These are phyloP conservation scores for Eimeria sp. DNA, from an alignment of 169 alveolate species.

Conservation along the genomic window DNA sequence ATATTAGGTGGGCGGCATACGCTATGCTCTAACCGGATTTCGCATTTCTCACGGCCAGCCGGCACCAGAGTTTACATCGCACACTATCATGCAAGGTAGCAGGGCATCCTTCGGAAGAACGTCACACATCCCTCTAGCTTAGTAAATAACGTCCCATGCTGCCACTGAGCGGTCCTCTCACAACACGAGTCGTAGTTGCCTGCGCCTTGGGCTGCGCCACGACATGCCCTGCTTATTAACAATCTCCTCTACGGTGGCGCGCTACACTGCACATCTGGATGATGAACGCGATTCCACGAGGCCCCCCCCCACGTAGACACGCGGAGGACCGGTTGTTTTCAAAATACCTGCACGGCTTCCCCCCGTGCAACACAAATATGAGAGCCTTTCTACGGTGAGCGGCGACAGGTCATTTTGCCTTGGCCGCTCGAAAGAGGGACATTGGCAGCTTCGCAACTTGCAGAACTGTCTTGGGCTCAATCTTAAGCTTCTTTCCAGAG, in stretches of 20 bases:
- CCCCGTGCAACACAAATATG: slow-evolving; percentile 62
- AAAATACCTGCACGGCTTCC: slow-evolving; percentile 47
- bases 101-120: not conserved
- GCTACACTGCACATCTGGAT: slow-evolving; percentile 44
- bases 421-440: slow-evolving; percentile 83
- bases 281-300: slow-evolving; percentile 46
- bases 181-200: slow-evolving; percentile 11
- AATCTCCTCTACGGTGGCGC: slow-evolving; percentile 61
- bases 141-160: not conserved
- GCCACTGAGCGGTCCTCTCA: slow-evolving; percentile 2
- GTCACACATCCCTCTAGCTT: slow-evolving; percentile 10
- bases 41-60: slow-evolving; percentile 24
- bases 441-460: slow-evolving; percentile 84
- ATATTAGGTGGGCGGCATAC: slow-evolving; percentile 23
- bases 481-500: slow-evolving; percentile 80
- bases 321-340: slow-evolving; percentile 59
- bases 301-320: slow-evolving; percentile 30
- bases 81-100: slow-evolving; percentile 15
- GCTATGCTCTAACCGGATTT: slow-evolving; percentile 6
- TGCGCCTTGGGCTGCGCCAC: slow-evolving; percentile 12
- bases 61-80: not conserved
- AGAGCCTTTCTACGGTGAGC: slow-evolving; percentile 30
- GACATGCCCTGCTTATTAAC: slow-evolving; percentile 11
- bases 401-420: slow-evolving; percentile 79
- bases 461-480: slow-evolving; percentile 83